phyloP scores from a whole-genome alignment of 768 basidiomycete genomes.

The Boletus tomentosulus region DNA sequence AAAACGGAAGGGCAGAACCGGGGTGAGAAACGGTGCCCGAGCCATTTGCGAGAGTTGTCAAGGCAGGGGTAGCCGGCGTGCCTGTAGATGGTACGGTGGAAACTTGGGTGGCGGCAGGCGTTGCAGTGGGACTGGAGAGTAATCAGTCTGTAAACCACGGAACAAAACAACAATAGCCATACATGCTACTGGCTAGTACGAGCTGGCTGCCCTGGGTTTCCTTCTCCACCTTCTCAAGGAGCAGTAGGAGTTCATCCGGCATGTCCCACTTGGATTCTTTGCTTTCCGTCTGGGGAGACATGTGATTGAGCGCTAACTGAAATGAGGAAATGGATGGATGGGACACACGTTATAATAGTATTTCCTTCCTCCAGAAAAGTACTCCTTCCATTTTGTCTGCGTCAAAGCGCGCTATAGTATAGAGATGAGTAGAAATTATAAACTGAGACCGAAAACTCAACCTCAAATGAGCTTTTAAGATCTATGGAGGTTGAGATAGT shows the following conservation, averaged over 20 bases:
- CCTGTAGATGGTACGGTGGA: slow-evolving; percentile 42
- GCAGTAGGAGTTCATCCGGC: slow-evolving; percentile 85
- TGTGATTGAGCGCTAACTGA: slow-evolving; percentile 1
- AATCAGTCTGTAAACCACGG: slow-evolving; percentile 3
- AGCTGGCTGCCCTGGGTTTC: slow-evolving; percentile 45
- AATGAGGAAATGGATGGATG: not conserved
- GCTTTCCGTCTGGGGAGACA: slow-evolving; percentile 56
- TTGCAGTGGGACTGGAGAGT: slow-evolving; percentile 27
- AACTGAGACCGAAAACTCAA: slow-evolving; percentile 26
- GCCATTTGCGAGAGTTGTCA: slow-evolving; percentile 47
- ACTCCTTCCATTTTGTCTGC: slow-evolving; percentile 94
- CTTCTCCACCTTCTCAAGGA: slow-evolving; percentile 83
- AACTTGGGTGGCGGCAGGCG: slow-evolving; percentile 43
- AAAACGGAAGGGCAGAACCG: slow-evolving; percentile 58
- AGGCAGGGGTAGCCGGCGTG: slow-evolving; percentile 33
- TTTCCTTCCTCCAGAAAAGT: slow-evolving; percentile 86
- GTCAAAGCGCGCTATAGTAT: slow-evolving; percentile 69
- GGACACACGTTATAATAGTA: slow-evolving; percentile 80
- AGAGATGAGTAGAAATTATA: slow-evolving; percentile 3
- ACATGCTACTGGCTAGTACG: slow-evolving; percentile 31
- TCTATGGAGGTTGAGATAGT: slow-evolving; percentile 41
- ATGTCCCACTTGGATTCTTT: slow-evolving; percentile 99
- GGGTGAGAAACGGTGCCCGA: slow-evolving; percentile 43
- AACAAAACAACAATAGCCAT: slow-evolving; percentile 4
- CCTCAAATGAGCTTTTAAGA: slow-evolving; percentile 90